These are phyloP conservation scores for Chaetomiaceae sp. DNA, from an alignment of 2,329 filamentous ascomycete genomes.

Conservation along the genomic window DNA sequence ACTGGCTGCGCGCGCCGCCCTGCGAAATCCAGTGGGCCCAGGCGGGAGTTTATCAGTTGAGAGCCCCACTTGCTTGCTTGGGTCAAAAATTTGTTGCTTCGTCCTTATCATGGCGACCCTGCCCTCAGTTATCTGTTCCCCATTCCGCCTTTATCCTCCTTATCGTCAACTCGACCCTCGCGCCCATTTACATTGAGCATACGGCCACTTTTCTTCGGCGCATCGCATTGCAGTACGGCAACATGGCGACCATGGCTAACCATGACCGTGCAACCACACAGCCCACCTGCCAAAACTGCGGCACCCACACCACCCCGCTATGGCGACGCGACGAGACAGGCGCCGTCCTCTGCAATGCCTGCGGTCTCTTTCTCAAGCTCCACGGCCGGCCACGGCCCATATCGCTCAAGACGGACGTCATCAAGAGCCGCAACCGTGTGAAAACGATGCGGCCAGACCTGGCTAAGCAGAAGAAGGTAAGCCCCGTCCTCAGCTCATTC, in stretches of 20 bases:
- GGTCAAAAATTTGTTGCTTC: conserved; percentile 30
- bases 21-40: background rate
- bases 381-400: conserved; percentile 91
- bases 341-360: conserved; percentile 96
- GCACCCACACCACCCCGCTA: conserved; percentile 89
- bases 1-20: background rate
- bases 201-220: conserved; percentile 8
- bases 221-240: conserved; percentile 25
- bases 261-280: conserved; percentile 62
- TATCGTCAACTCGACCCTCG: conserved; percentile 28
- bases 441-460: conserved; percentile 79
- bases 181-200: conserved; percentile 5
- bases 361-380: conserved; percentile 93
- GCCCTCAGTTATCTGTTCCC: conserved; percentile 20
- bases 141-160: conserved; percentile 25
- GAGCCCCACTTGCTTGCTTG: conserved; percentile 18
- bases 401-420: conserved; percentile 97
- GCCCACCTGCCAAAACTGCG: conserved; percentile 96
- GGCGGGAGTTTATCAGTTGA: conserved; percentile 17
- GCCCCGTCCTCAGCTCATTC: conserved; percentile 17
- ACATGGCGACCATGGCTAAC: conserved; percentile 52
- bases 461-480: conserved; percentile 78
- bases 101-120: conserved; percentile 25
- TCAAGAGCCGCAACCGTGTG: conserved; percentile 97
- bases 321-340: conserved; percentile 97